A percentile compares a stretch with the other conserved stretches of the same genome.
phyloP scores from a whole-genome alignment of 345 rosid genomes.

The Hypericum perforatum region DNA sequence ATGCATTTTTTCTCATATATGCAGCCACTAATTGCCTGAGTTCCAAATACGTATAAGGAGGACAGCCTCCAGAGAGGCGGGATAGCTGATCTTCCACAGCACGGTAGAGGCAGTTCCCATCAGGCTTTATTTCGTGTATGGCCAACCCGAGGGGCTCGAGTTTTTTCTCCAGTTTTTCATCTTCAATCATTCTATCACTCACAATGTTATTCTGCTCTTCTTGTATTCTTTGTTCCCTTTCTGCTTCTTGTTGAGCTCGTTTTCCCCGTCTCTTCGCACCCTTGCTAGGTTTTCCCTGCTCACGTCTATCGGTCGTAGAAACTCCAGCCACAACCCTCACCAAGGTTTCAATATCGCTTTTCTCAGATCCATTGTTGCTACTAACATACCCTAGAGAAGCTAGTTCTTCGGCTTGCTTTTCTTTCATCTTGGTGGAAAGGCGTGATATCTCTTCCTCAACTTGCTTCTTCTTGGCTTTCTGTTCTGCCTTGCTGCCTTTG shows the following conservation, averaged over 20 bases:
- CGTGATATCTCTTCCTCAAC: constrained; percentile 72
- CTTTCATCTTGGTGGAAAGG: constrained; percentile 61
- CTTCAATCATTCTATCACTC: constrained; percentile 60
- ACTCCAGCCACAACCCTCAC: constrained; percentile 87
- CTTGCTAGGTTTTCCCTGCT: constrained; percentile 62
- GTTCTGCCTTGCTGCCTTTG: constrained; percentile 94
- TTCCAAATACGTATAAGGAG: constrained; percentile 53
- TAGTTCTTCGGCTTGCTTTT: constrained; percentile 67
- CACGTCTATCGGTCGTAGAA: constrained; percentile 46
- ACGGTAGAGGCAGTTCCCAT: constrained; percentile 87
- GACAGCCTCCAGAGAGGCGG: constrained; percentile 42
- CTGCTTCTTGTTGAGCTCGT: constrained; percentile 87
- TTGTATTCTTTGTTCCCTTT: constrained; percentile 79
- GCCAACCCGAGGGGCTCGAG: constrained; percentile 66
- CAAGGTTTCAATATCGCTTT: constrained; percentile 55
- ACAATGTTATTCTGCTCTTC: constrained; percentile 73
- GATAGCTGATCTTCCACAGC: constrained; percentile 87
- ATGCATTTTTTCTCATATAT: constrained; percentile 55
- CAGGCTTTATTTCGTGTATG: constrained; percentile 68
- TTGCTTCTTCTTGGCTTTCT: constrained; percentile 92
- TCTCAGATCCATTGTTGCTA: constrained; percentile 37
- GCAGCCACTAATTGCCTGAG: constrained; percentile 78
- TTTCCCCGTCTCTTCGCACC: constrained; percentile 68
- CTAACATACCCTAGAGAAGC: constrained; percentile 54
- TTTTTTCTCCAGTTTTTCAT: constrained; percentile 42